A percentile compares a stretch with the other conserved stretches of the same genome.
Evolutionary conservation across 257 asterid genomes (phyloP).

Genomic region (Prunella vulgaris): DNA sequence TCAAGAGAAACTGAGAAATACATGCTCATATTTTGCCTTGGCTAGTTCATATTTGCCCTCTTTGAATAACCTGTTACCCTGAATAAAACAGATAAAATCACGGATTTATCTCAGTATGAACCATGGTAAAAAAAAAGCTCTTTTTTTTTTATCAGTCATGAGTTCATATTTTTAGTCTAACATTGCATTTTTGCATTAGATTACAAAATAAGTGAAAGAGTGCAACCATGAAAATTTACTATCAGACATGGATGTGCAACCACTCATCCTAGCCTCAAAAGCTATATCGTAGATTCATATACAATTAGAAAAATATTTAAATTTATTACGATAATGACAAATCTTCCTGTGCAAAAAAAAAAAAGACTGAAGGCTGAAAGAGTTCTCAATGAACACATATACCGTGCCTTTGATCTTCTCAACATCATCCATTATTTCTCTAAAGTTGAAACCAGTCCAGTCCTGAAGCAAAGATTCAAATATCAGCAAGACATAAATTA

Average conservation of each 20-base stretch:
- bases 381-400: constrained; percentile 28
- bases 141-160: neutral
- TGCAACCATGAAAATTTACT: neutral
- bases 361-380: neutral
- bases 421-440: constrained; percentile 94
- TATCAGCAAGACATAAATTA: neutral
- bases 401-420: constrained; percentile 99
- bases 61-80: constrained; percentile 98
- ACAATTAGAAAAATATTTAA: neutral
- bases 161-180: neutral
- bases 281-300: neutral
- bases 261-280: neutral
- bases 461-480: constrained; percentile 57
- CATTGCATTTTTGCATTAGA: neutral
- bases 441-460: constrained; percentile 91
- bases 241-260: neutral
- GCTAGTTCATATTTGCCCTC: constrained; percentile 96
- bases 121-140: neutral
- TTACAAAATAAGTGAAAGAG: neutral
- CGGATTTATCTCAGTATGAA: constrained; percentile 14
- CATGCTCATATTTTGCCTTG: constrained; percentile 93
- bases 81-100: constrained; percentile 35
- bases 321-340: neutral
- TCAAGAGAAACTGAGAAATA: constrained; percentile 23
- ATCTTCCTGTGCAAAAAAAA: neutral